Percentiles rank a stretch among this genome's conserved stretches.
Evolutionary conservation across 225 moss, liverwort and hornwort species (phyloP).

Genomic region (Asterella californica): DNA sequence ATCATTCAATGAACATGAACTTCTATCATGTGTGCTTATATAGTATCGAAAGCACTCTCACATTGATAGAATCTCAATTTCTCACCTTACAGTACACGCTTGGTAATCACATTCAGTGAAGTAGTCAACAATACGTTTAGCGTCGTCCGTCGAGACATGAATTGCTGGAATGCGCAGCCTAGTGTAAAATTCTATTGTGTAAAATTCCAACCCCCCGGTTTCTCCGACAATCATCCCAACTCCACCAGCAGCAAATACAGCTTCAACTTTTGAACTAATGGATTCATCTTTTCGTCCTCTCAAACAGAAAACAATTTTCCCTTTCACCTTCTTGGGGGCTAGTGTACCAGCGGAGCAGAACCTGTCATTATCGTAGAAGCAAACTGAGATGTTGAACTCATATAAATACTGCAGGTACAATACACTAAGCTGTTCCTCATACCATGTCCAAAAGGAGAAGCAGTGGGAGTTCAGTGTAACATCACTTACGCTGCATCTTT

Average conservation of each 20-base stretch:
- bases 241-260: too few species aligned
- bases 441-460: not conserved
- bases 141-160: not conserved
- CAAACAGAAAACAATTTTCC: constrained; percentile 20
- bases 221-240: constrained; percentile 16
- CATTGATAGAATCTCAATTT: too few species aligned
- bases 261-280: not conserved
- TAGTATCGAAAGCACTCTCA: too few species aligned
- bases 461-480: not conserved
- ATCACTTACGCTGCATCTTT: too few species aligned
- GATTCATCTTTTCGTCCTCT: not conserved
- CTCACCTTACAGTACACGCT: constrained; percentile 4
- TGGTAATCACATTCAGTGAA: too few species aligned
- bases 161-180: not conserved
- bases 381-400: not conserved
- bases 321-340: not conserved
- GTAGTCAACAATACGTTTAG: not conserved
- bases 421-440: too few species aligned
- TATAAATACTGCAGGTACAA: too few species aligned
- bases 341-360: not conserved
- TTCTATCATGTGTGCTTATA: too few species aligned
- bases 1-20: too few species aligned
- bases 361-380: not conserved
- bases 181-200: not conserved
- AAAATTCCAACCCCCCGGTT: not conserved